Base-by-base conservation (phyloP, 345 rosid species). In the Streptanthus diversifolius region DNA sequence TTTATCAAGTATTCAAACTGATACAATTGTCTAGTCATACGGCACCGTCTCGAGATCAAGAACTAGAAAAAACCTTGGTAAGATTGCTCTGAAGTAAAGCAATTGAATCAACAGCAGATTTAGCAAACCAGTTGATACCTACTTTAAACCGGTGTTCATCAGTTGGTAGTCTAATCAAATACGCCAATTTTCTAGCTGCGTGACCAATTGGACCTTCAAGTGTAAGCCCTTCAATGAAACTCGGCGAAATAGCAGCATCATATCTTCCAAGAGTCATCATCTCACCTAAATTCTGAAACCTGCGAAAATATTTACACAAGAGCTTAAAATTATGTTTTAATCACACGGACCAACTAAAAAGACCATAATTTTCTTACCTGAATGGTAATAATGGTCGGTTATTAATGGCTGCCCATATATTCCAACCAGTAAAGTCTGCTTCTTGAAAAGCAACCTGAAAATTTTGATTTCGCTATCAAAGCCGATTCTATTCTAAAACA, bases 341-440 rank as follows among this genome's bases (percentile, higher is more conserved):
- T 33, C n/a, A 62, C 70, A 69, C 27, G 69, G 13, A 60, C 40
- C 5, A 60, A 11, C 22, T 9, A 17, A 12, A 21, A 51, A 22
- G 15, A 59, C 25, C 18, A 8, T 21, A 24, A n/a, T 9, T 9
- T 2, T 44, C 76, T 75, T 56, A 93, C 97, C 92, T 91, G 77
- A 93, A 93, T 12, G 98, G 98, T 66, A 93, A 80, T 74, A 91
- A 77, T 14, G 96, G 98, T 18, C 97, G 90, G 78, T 72, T 71
- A 80, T 93, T 93, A 44, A 91, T 90, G 57, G 96, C 97, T 63
- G 97, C 97, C 98, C 98, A 93, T 24, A 93, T 77, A 82, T 93
- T 93, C 97, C 97, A 93, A 79, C 96, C 97, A 61, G 96, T 70
- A 80, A 91, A 89, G 77, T 93, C 97, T 30, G 98, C 98, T 80